Evolutionary conservation across 805 yeast genomes (phyloP).

Genomic region (Kuraishia molischiana): DNA sequence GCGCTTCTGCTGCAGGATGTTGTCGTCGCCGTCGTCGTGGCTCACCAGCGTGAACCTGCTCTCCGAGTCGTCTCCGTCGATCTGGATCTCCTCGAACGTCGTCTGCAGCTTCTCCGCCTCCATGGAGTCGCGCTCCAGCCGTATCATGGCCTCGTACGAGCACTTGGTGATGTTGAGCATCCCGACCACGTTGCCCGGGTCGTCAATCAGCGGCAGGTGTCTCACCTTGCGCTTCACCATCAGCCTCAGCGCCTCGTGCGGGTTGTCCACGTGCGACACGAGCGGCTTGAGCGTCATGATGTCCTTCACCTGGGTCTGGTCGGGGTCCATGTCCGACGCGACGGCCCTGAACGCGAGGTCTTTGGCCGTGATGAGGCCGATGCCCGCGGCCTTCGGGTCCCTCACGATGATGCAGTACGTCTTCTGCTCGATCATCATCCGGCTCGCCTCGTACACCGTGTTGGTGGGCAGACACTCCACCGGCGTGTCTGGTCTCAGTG

Average conservation of each 20-base stretch:
- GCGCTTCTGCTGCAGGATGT: slow-evolving; percentile 14
- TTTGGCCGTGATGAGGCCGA: slow-evolving; percentile 34
- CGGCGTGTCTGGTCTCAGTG: slow-evolving; percentile 24
- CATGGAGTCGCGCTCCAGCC: slow-evolving; percentile 28
- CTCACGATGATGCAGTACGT: slow-evolving; percentile 32
- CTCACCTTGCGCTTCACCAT: slow-evolving; percentile 32
- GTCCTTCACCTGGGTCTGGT: slow-evolving; percentile 17
- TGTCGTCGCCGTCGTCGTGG: slow-evolving; percentile 12
- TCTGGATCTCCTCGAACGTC: slow-evolving; percentile 14
- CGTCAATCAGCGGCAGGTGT: slow-evolving; percentile 31
- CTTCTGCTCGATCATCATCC: slow-evolving; percentile 25
- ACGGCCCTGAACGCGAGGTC: slow-evolving; percentile 35
- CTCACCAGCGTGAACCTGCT: neutral
- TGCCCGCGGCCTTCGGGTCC: slow-evolving; percentile 13
- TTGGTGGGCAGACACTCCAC: slow-evolving; percentile 23
- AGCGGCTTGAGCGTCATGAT: slow-evolving; percentile 31
- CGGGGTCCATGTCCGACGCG: slow-evolving; percentile 19
- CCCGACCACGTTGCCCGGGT: slow-evolving; percentile 26
- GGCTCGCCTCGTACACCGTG: slow-evolving; percentile 22
- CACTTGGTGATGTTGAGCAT: slow-evolving; percentile 35
- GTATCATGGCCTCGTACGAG: slow-evolving; percentile 34
- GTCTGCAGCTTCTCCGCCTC: slow-evolving; percentile 24
- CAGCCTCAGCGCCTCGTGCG: slow-evolving; percentile 28
- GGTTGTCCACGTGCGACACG: slow-evolving; percentile 23
- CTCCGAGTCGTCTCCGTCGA: slow-evolving; percentile 9